A percentile compares a stretch with the other conserved stretches of the same genome.
Conservation (phyloP, 2,329 filamentous ascomycete species). For the Coleophoma crateriformis region DNA sequence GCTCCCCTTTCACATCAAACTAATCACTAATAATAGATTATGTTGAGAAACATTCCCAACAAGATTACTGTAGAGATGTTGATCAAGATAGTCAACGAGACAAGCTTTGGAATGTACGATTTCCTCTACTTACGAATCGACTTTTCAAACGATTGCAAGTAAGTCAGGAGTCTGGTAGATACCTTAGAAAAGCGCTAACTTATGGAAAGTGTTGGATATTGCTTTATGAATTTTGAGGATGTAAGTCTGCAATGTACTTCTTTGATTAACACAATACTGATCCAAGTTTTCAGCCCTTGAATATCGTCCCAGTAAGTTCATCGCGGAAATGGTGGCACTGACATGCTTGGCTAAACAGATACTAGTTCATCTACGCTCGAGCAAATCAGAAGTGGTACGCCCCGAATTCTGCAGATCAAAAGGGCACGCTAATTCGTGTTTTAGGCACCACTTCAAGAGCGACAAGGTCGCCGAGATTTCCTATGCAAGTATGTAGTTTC, state of each 20-base stretch:
- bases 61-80: slow-evolving; percentile 74
- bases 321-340: too few relatives aligned
- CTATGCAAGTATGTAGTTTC: slow-evolving; percentile 71
- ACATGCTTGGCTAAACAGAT: slow-evolving; percentile 18
- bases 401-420: background rate
- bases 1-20: slow-evolving; percentile 2
- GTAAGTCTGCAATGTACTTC: slow-evolving; percentile 39
- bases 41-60: slow-evolving; percentile 93
- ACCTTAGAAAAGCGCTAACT: too few relatives aligned
- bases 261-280: slow-evolving; percentile 28
- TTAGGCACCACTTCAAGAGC: slow-evolving; percentile 74
- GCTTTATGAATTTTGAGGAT: slow-evolving; percentile 91
- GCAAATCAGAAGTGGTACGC: slow-evolving; percentile 66
- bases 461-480: slow-evolving; percentile 86
- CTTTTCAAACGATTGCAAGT: slow-evolving; percentile 81
- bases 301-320: slow-evolving; percentile 59
- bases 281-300: slow-evolving; percentile 47
- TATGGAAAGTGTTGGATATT: slow-evolving; percentile 75
- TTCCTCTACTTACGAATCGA: slow-evolving; percentile 94
- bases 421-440: background rate
- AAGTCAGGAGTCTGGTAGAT: slow-evolving; percentile 28
- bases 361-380: slow-evolving; percentile 64
- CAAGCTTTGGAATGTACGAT: slow-evolving; percentile 78
- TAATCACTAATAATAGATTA: slow-evolving; percentile 53
- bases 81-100: slow-evolving; percentile 73